phyloP scores from a whole-genome alignment of 169 alveolate genomes.

The Plasmodium adleri region DNA sequence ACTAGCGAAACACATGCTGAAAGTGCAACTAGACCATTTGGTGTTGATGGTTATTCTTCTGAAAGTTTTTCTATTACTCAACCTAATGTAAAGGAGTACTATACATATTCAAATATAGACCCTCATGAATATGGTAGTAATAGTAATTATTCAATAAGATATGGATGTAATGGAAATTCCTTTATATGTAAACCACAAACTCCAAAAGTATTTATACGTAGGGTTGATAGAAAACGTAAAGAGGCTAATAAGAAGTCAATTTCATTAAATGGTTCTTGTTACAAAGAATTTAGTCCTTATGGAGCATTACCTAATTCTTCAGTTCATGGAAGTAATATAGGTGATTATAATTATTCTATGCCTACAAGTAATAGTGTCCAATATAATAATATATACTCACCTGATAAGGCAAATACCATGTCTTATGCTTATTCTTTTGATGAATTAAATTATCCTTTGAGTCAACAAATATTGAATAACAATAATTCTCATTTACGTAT shows the following conservation, averaged over 20 bases:
- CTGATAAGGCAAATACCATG: conserved; percentile 13
- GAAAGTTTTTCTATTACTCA: conserved; percentile 24
- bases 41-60: conserved; percentile 22
- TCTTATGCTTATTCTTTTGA: conserved; percentile 32
- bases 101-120: conserved; percentile 34
- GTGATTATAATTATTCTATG: conserved; percentile 28
- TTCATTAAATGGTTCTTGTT: conserved; percentile 28
- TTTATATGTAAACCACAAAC: conserved; percentile 35
- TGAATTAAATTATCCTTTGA: conserved; percentile 39
- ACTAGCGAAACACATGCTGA: conserved; percentile 51
- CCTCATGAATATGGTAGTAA: conserved; percentile 25
- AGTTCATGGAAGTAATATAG: conserved; percentile 29
- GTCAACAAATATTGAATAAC: conserved; percentile 16
- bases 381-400: conserved; percentile 15
- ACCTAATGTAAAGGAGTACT: conserved; percentile 41
- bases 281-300: conserved; percentile 29
- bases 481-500: conserved; percentile 21
- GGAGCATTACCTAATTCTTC: conserved; percentile 39
- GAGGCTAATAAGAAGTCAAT: conserved; percentile 23
- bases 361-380: conserved; percentile 8
- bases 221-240: conserved; percentile 58
- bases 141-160: conserved; percentile 19
- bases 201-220: conserved; percentile 59
- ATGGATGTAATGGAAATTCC: conserved; percentile 35
- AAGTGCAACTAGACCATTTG: conserved; percentile 12